Conservation (phyloP, 768 basidiomycete species). For the Boletus vinaceobasis region DNA sequence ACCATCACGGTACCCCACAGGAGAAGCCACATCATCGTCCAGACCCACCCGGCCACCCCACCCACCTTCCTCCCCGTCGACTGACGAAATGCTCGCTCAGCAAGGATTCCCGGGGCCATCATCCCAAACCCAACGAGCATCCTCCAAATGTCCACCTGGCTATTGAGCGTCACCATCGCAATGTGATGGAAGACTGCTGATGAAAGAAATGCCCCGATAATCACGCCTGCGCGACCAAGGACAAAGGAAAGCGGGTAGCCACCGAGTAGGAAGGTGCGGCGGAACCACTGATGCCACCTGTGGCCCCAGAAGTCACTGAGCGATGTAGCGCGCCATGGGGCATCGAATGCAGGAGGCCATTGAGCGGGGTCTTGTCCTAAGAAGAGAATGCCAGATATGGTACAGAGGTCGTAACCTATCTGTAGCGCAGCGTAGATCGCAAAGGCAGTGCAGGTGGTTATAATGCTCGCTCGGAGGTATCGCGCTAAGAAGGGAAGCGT, state of each 20-base stretch:
- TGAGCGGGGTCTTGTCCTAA: constrained; percentile 26
- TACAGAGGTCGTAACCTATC: constrained; percentile 25
- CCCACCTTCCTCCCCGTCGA: constrained; percentile 26
- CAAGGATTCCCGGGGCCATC: constrained; percentile 48
- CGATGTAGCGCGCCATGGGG: constrained; percentile 37
- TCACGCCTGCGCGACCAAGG: constrained; percentile 45
- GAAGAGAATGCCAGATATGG: constrained; percentile 24
- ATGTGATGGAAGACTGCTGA: constrained; percentile 57
- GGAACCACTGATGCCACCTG: constrained; percentile 38
- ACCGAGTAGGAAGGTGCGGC: constrained; percentile 33
- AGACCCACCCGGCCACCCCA: constrained; percentile 33
- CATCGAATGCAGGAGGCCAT: constrained; percentile 34
- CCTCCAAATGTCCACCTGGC: constrained; percentile 39
- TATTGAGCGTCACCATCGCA: constrained; percentile 48
- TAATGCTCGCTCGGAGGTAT: constrained; percentile 39
- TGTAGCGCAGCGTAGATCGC: constrained; percentile 45
- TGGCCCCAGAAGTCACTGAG: constrained; percentile 36
- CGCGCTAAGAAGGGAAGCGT: constrained; percentile 25
- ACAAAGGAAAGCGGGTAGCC: constrained; percentile 30
- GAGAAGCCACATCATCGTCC: constrained; percentile 32
- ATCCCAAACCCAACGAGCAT: constrained; percentile 51
- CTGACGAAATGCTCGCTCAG: constrained; percentile 36
- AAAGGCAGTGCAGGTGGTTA: constrained; percentile 44
- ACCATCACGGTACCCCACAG: constrained; percentile 22
- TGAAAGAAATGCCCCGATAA: constrained; percentile 54